Base-by-base conservation (phyloP, 805 yeast genomes). In the Metschnikowia noctiluminum region DNA sequence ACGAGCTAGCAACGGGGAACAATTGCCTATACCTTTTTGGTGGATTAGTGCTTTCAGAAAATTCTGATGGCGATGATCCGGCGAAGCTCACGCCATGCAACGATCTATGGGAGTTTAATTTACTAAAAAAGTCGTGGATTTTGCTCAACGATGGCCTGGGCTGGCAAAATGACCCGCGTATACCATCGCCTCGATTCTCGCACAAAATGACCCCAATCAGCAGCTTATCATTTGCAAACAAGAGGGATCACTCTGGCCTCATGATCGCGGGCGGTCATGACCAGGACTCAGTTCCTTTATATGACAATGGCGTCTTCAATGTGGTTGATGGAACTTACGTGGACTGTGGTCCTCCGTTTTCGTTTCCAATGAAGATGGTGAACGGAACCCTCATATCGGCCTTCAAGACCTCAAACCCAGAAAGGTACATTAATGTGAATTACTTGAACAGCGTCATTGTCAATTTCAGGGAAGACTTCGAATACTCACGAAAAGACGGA, bases 21-120 rank as follows among this genome's bases (percentile, higher is more conserved):
- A 74, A 79, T 40, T 71, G 75, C 39, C 50, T 85, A 2, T 86
- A 78, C 60, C 57, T 85, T 2, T 81, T 77, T 59, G 94, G 95
- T 28, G 95, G 95, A 0, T 61, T 87, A 28, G 63, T 69, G 0
- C 66, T 79, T 8, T 54, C 58, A 1, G 63, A 59, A 4, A 55
- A 46, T 13, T 35, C 34, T 7, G 35, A 38, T 12, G 54, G 46
- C 28, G 44, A 51, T 16, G 68, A 71, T 39, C 63, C 64, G 34
- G 42, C 39, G 27, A 61, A 62, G 38, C 59, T 72, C 32, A 61
- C 61, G 6, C 80, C 87, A 0, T 62, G 76, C 6, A 83, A 83
- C 56, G 94, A 87, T 56, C 63, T 85, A 27, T 87, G 94, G 92
- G 76, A 77, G 56, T 80, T 84, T 55, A 78, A 83, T 60, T 62